A percentile compares a stretch with the other conserved stretches of the same genome.
Conservation (phyloP, 148 eudicot genomes). For the Camellia japonica region DNA sequence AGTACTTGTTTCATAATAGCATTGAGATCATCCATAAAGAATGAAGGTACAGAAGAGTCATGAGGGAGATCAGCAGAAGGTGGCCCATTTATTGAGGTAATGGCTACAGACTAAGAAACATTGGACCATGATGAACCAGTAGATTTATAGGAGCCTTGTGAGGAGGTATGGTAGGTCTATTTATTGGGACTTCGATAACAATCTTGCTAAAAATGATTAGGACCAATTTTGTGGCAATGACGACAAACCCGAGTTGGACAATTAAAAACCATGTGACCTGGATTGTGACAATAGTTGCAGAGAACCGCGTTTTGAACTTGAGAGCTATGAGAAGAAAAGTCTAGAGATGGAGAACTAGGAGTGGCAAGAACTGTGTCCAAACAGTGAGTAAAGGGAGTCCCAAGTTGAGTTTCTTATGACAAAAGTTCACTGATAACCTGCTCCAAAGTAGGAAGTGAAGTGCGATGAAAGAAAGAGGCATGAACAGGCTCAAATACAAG, state of each 20-base stretch:
- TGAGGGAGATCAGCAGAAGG: no score
- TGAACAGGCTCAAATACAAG: not conserved
- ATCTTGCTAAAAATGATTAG: not conserved
- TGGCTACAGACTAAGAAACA: no score
- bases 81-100: no score
- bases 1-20: not conserved
- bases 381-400: not conserved
- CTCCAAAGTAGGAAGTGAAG: not conserved
- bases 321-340: not conserved
- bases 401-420: not conserved
- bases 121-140: no score
- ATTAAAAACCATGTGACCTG: not conserved
- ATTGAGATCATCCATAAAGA: not conserved
- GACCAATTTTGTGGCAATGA: not conserved
- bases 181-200: not conserved
- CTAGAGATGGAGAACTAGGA: not conserved
- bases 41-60: not conserved
- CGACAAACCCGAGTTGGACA: not conserved
- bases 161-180: not conserved
- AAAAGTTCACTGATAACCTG: not conserved
- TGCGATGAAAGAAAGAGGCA: not conserved
- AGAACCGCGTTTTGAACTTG: no score
- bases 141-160: no score
- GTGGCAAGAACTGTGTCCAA: not conserved
- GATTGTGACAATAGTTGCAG: not conserved